Base-by-base conservation (phyloP, 2,329 filamentous ascomycete species). In the Escovopsis sp. region DNA sequence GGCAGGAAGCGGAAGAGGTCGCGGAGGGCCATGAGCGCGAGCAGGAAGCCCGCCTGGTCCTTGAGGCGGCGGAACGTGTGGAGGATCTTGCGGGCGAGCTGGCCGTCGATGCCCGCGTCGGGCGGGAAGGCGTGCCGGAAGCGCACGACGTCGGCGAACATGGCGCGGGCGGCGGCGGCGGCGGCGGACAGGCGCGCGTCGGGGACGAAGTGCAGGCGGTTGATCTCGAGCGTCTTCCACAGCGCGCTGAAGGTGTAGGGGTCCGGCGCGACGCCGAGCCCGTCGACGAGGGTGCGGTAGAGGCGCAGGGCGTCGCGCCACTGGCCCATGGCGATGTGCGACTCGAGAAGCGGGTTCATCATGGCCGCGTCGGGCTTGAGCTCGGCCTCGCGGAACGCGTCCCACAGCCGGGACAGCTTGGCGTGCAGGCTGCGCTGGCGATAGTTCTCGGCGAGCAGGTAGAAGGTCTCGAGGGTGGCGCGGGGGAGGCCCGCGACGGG, bases 381-480 rank as follows among this genome's bases (percentile, higher is more conserved):
- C 48, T 80, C 71, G 12, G 80, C 74, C 37, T 73, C 64, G 12
- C 67, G 63, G 48, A 85, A 77, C 2, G 75, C 74, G 30, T 73
- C 66, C 59, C 77, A 79, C 4, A 89, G 64, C 41, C 70, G 64
- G 39, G 73, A 63, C 40, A 85, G 68, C 43, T 70, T 70, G 12
- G 63, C 56, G 33, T 77, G 70, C 15, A 80, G 67, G 12, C 71
- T 67, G 15, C 79, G 73, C 36, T 75, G 65, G 40, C 75, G 74
- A 54, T 86, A 89, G 55, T 84, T 77, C 45, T 83, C 72, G 1
- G 85, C 73, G 30, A 91, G 66, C 11, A 91, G 69, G 3, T 74
- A 80, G 55, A 89, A 89, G 0, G 85, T 91, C 59, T 91, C 85
- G 36, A 82, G 69, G 3, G 73, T 86, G 3, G 83, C 85, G 38